Evolutionary conservation across 805 yeast genomes (phyloP).

Genomic region (Tetrapisispora namnaoensis): DNA sequence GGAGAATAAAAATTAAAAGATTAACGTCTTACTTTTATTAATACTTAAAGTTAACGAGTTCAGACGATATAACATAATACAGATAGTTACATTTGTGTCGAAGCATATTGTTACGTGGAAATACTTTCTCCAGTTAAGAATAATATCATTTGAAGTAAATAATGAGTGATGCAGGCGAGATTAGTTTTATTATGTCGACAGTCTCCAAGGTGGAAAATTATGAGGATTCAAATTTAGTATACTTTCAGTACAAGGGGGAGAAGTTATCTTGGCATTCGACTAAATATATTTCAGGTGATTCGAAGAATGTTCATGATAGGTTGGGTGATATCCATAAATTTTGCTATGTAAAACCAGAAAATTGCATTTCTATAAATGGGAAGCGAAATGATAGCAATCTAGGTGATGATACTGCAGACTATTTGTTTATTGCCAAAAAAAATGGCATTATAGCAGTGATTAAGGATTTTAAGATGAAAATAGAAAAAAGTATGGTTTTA

Average conservation of each 20-base stretch:
- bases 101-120: neutral
- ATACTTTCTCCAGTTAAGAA: neutral
- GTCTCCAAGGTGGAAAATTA: neutral
- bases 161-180: neutral
- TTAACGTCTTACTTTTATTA: too few relatives aligned
- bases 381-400: conserved; percentile 5
- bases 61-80: too few relatives aligned
- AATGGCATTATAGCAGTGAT: conserved; percentile 25
- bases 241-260: neutral
- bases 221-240: neutral
- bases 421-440: conserved; percentile 21
- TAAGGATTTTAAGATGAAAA: conserved; percentile 15
- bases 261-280: neutral
- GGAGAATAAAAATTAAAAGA: neutral
- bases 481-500: conserved; percentile 6
- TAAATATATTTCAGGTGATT: neutral
- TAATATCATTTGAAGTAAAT: neutral
- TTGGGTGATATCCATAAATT: conserved; percentile 13
- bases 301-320: conserved; percentile 1
- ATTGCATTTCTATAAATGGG: neutral
- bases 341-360: conserved; percentile 18
- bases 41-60: too few relatives aligned
- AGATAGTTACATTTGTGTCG: neutral
- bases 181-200: neutral
- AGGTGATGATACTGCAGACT: conserved; percentile 13